Evolutionary conservation across 495 filamentous ascomycete species (phyloP).

Genomic region (Penicillium salamii): DNA sequence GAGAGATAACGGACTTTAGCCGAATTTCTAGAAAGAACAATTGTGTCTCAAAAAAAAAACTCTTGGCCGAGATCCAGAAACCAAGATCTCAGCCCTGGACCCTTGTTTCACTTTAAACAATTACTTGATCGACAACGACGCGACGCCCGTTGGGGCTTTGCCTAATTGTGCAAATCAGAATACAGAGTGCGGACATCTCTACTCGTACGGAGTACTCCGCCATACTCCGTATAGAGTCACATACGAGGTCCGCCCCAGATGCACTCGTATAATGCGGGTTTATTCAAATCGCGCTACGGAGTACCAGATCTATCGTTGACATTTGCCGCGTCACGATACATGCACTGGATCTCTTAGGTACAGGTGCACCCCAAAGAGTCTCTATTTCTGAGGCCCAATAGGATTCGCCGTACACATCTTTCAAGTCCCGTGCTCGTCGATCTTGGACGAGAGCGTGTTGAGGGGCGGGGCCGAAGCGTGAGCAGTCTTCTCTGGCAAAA

Average conservation of each 20-base stretch:
- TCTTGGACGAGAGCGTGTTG: slow-evolving; percentile 16
- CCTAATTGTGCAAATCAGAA: slow-evolving; percentile 9
- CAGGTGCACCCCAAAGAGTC: slow-evolving; percentile 12
- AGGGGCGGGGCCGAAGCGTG: slow-evolving; percentile 15
- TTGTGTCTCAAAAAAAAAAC: background rate
- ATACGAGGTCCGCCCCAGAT: too few species aligned
- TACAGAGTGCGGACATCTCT: background rate
- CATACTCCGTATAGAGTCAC: too few species aligned
- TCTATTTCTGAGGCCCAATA: slow-evolving; percentile 11
- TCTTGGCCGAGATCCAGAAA: slow-evolving; percentile 6
- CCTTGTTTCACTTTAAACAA: slow-evolving; percentile 19
- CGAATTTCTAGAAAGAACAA: background rate
- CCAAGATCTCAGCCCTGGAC: slow-evolving; percentile 27
- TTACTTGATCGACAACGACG: slow-evolving; percentile 14
- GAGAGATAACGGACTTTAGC: background rate
- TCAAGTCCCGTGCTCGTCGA: slow-evolving; percentile 15
- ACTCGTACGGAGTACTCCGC: too few species aligned
- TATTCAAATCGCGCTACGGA: slow-evolving; percentile 4
- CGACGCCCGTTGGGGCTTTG: slow-evolving; percentile 11
- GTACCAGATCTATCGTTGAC: slow-evolving; percentile 20
- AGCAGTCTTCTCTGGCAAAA: slow-evolving; percentile 7
- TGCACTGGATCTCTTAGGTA: slow-evolving; percentile 1
- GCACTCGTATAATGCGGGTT: background rate
- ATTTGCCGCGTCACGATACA: slow-evolving; percentile 21
- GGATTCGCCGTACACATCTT: background rate